Conservation (phyloP, 2,329 filamentous ascomycete species). For the Zymoseptoria tritici region DNA sequence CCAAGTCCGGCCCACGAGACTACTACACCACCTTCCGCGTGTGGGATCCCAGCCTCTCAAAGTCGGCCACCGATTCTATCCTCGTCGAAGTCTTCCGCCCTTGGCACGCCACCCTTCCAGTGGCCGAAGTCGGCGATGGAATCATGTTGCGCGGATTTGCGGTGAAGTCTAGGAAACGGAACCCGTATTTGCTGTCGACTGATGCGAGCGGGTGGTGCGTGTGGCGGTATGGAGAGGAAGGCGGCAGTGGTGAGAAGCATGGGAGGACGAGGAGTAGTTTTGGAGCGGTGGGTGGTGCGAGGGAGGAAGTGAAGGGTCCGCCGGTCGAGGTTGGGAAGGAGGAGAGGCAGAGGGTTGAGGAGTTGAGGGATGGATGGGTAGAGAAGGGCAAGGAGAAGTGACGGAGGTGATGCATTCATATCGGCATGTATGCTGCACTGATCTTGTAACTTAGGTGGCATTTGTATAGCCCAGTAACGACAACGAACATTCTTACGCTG, state of each 20-base stretch:
- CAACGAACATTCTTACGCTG: background rate
- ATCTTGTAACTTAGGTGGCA: background rate
- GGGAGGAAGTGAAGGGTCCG: constrained; percentile 41
- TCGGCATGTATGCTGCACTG: background rate
- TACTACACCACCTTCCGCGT: constrained; percentile 37
- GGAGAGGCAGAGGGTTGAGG: constrained; percentile 36
- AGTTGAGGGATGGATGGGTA: constrained; percentile 36
- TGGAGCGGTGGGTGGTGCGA: constrained; percentile 15
- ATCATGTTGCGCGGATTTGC: constrained; percentile 37
- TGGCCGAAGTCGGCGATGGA: constrained; percentile 36
- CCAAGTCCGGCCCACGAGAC: constrained; percentile 37
- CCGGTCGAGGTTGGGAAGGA: constrained; percentile 40
- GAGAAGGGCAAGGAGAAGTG: background rate
- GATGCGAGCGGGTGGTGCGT: constrained; percentile 43
- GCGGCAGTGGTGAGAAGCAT: constrained; percentile 18
- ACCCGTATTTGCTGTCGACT: constrained; percentile 33
- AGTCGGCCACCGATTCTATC: constrained; percentile 5
- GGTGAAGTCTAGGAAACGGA: constrained; percentile 35
- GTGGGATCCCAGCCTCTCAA: constrained; percentile 30
- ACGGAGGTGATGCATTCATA: background rate
- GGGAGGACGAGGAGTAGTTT: constrained; percentile 14
- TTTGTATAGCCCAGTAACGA: background rate
- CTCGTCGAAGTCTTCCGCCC: constrained; percentile 39
- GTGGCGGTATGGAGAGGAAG: constrained; percentile 31
- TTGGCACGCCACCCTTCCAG: constrained; percentile 36